phyloP scores from a whole-genome alignment of 2,329 filamentous ascomycete genomes.

The Colletotrichum orbiculare region DNA sequence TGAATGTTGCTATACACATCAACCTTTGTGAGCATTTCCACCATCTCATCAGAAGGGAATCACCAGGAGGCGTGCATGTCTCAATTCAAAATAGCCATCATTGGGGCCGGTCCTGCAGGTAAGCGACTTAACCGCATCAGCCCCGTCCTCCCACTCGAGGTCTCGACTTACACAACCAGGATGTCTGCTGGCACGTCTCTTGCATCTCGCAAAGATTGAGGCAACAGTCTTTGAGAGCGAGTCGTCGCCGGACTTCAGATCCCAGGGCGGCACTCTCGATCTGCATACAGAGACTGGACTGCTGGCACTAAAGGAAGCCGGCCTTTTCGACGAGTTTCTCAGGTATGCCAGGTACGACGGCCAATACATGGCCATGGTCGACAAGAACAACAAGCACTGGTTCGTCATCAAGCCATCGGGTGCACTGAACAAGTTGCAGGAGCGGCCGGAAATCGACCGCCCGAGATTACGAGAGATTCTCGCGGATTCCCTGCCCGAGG shows the following conservation, averaged over 20 bases:
- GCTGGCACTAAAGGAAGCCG: constrained; percentile 60
- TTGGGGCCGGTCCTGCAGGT: constrained; percentile 59
- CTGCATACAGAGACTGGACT: constrained; percentile 64
- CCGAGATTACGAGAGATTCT: constrained; percentile 56
- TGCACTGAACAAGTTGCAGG: constrained; percentile 44
- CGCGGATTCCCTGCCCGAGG: constrained; percentile 55
- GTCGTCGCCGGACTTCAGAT: constrained; percentile 53
- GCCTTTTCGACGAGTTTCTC: constrained; percentile 61
- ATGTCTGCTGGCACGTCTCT: constrained; percentile 62
- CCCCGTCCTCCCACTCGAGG: neutral
- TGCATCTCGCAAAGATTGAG: constrained; percentile 57
- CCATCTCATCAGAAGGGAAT: no score
- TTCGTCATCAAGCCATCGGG: constrained; percentile 39
- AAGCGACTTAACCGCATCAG: neutral
- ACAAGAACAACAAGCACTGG: constrained; percentile 51
- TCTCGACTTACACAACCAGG: constrained; percentile 38
- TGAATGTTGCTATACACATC: no score
- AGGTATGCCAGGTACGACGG: constrained; percentile 62
- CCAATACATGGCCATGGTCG: constrained; percentile 60
- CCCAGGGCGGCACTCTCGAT: constrained; percentile 65
- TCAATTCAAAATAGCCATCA: constrained; percentile 53
- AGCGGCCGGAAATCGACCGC: constrained; percentile 66
- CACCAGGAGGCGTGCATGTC: no score
- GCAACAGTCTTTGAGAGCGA: constrained; percentile 64
- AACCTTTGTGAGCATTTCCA: no score